Conservation (phyloP, 306 rosid species). For the Fragaria vesca region DNA sequence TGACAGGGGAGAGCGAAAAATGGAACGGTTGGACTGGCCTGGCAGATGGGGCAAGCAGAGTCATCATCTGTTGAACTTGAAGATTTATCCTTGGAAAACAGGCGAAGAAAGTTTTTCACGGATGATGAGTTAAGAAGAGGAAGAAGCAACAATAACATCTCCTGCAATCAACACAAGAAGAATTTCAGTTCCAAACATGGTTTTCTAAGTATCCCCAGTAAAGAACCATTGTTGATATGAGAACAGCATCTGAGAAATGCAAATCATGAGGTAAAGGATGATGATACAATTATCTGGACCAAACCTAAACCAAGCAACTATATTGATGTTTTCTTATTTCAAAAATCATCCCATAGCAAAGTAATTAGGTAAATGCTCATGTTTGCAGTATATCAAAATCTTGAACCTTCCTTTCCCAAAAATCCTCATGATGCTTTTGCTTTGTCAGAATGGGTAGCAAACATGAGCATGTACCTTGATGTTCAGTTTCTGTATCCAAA, state of each 20-base stretch:
- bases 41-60: slow-evolving; percentile 75
- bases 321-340: not conserved
- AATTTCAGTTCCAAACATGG: not conserved
- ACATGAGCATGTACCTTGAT: not conserved
- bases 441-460: not conserved
- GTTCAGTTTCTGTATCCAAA: not conserved
- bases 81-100: slow-evolving; percentile 89
- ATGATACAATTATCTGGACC: not conserved
- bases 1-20: slow-evolving; percentile 92
- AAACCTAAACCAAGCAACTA: not conserved
- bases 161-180: slow-evolving; percentile 60
- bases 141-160: slow-evolving; percentile 91
- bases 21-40: slow-evolving; percentile 78
- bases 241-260: not conserved
- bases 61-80: slow-evolving; percentile 69
- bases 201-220: not conserved
- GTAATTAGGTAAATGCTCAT: too few species aligned
- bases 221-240: not conserved
- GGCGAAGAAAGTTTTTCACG: slow-evolving; percentile 67
- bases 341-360: not conserved
- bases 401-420: not conserved
- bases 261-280: not conserved
- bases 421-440: not conserved
- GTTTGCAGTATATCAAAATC: not conserved
- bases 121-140: slow-evolving; percentile 96